Percentiles rank a stretch among this genome's conserved stretches.
Evolutionary conservation across 2,329 filamentous ascomycete genomes (phyloP).

Genomic region (Fusarium anthophilum): DNA sequence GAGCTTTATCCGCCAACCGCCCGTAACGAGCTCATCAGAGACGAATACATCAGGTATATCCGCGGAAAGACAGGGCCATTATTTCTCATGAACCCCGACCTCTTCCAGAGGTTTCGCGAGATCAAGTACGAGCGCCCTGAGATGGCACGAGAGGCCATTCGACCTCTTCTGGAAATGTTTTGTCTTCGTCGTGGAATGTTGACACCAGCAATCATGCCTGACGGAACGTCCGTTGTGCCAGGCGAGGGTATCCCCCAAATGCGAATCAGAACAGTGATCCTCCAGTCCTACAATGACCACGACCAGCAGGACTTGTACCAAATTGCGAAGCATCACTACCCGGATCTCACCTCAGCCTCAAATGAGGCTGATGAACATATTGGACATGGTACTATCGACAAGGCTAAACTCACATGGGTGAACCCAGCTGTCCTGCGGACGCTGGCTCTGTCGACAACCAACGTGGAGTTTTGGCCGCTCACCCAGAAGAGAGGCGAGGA

Average conservation of each 20-base stretch:
- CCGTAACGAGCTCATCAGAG: neutral
- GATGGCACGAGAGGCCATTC: fast-evolving
- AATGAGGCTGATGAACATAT: too few relatives aligned
- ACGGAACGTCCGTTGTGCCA: fast-evolving
- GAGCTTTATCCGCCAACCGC: fast-evolving
- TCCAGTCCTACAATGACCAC: too few relatives aligned
- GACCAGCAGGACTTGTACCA: too few relatives aligned
- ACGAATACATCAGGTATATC: fast-evolving
- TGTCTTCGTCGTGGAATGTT: neutral
- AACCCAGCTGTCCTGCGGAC: too few relatives aligned
- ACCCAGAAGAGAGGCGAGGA: neutral
- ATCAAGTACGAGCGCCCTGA: fast-evolving
- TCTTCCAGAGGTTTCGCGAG: fast-evolving
- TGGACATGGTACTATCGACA: neutral
- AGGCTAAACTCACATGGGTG: neutral
- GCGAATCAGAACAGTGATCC: too few relatives aligned
- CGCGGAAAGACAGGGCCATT: fast-evolving
- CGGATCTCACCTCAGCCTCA: too few relatives aligned
- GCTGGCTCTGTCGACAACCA: neutral
- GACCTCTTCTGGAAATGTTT: neutral
- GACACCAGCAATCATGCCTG: fast-evolving
- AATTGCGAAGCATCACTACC: too few relatives aligned
- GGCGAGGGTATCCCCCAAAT: fast-evolving
- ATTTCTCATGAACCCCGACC: fast-evolving
- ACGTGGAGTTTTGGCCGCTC: neutral